These are phyloP conservation scores for Cordyceps tenuipes DNA, from an alignment of 2,329 filamentous ascomycete species.

Conservation along the genomic window DNA sequence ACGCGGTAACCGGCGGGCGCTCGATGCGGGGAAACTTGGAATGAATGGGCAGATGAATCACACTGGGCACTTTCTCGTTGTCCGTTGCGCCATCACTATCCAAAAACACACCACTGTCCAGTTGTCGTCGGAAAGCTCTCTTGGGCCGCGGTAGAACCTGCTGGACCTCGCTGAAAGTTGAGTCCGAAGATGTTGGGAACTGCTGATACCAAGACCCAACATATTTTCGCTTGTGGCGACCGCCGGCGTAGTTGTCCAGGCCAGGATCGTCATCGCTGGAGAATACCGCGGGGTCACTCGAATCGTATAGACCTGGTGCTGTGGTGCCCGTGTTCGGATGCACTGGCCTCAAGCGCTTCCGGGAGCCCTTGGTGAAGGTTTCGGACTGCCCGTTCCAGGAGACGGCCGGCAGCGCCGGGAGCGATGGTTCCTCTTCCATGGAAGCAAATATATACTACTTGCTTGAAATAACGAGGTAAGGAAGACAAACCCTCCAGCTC, in stretches of 20 bases:
- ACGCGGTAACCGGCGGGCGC: slow-evolving; percentile 20
- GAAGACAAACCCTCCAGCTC: not conserved
- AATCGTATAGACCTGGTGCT: slow-evolving; percentile 33
- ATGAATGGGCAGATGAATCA: slow-evolving; percentile 23
- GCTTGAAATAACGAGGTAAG: not conserved
- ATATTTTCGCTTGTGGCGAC: slow-evolving; percentile 52
- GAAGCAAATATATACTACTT: not conserved
- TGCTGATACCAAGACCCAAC: slow-evolving; percentile 62
- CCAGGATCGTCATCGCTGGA: slow-evolving; percentile 64
- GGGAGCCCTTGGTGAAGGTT: slow-evolving; percentile 30
- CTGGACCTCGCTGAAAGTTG: slow-evolving; percentile 33
- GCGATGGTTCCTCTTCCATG: slow-evolving; percentile 34
- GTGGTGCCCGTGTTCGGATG: slow-evolving; percentile 8
- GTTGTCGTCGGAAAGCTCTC: slow-evolving; percentile 47
- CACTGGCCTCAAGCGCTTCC: slow-evolving; percentile 32
- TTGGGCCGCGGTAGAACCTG: slow-evolving; percentile 31
- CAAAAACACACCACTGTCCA: slow-evolving; percentile 64
- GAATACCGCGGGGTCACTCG: slow-evolving; percentile 63
- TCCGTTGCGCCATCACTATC: slow-evolving; percentile 49
- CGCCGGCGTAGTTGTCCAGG: slow-evolving; percentile 54
- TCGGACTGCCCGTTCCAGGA: slow-evolving; percentile 32
- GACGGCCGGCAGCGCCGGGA: slow-evolving; percentile 31
- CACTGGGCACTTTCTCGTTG: slow-evolving; percentile 28
- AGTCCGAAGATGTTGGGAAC: slow-evolving; percentile 42
- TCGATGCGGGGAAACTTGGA: slow-evolving; percentile 32